Conservation (phyloP, 2,329 filamentous ascomycete species). For the Trichoderma koningiopsis region DNA sequence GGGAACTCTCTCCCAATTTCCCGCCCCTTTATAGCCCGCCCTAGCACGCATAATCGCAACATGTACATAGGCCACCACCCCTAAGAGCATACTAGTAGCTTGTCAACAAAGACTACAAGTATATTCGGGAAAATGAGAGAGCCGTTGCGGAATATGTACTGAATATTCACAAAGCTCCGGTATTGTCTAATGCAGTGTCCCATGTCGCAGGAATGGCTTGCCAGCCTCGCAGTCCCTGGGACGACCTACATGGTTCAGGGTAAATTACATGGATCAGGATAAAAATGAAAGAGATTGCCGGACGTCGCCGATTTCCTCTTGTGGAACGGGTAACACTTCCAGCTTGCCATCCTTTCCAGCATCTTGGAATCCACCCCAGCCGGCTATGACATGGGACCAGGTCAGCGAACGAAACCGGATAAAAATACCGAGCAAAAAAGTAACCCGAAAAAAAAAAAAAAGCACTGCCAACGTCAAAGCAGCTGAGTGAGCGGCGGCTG, state of each 20-base stretch:
- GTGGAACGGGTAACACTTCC: background rate
- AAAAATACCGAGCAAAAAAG: background rate
- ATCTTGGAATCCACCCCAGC: background rate
- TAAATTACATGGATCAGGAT: background rate
- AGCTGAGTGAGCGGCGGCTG: background rate
- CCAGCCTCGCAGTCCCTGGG: conserved; percentile 4
- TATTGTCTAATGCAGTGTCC: background rate
- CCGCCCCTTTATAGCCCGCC: background rate
- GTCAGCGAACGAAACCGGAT: background rate
- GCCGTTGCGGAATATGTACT: background rate
- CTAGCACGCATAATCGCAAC: background rate
- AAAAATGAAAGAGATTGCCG: background rate
- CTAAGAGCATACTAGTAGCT: background rate
- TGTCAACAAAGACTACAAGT: background rate
- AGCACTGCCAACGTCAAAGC: background rate
- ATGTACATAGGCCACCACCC: too few species aligned
- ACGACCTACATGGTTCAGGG: background rate
- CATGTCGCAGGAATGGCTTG: background rate
- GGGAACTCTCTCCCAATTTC: background rate
- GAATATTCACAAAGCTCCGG: background rate
- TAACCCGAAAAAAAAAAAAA: background rate
- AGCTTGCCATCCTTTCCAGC: background rate
- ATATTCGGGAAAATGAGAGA: background rate
- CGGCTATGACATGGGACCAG: background rate
- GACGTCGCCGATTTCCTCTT: background rate